Conservation (phyloP, 2,329 filamentous ascomycete genomes). For the Colletotrichum coccodes region DNA sequence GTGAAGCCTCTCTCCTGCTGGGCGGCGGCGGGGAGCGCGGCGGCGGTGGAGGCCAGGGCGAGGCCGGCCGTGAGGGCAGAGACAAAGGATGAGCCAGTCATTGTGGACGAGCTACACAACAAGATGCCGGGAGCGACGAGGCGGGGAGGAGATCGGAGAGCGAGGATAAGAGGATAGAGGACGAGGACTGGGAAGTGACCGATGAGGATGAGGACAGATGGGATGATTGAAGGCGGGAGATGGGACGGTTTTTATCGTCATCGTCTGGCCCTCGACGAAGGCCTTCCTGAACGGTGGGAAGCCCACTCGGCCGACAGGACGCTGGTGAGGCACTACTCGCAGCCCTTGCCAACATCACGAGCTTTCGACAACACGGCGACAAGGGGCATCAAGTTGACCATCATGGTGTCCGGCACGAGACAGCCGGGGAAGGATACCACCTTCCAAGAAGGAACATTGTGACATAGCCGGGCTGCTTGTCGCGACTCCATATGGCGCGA, state of each 20-base stretch:
- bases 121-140: background rate
- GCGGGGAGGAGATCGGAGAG: background rate
- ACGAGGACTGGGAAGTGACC: conserved; percentile 9
- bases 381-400: conserved; percentile 3
- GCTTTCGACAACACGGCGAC: background rate
- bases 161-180: background rate
- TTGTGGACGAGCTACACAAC: conserved; percentile 12
- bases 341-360: conserved; percentile 6
- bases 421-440: conserved; percentile 27
- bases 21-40: conserved; percentile 32
- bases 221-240: too few relatives aligned
- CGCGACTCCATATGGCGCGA: conserved; percentile 6
- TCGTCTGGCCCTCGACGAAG: background rate
- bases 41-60: conserved; percentile 37
- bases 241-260: conserved; percentile 25
- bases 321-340: background rate
- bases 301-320: background rate
- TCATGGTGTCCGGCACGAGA: conserved; percentile 20
- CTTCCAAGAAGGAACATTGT: conserved; percentile 31
- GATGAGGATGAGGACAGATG: conserved; percentile 20
- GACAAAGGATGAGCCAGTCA: conserved; percentile 20
- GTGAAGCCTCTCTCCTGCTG: conserved; percentile 37
- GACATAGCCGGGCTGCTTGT: conserved; percentile 15
- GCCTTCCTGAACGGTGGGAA: background rate
- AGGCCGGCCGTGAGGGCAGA: conserved; percentile 28